Percentiles rank a stretch among this genome's conserved stretches.
Evolutionary conservation across 345 rosid genomes (phyloP).

Genomic region (Populus simonii): DNA sequence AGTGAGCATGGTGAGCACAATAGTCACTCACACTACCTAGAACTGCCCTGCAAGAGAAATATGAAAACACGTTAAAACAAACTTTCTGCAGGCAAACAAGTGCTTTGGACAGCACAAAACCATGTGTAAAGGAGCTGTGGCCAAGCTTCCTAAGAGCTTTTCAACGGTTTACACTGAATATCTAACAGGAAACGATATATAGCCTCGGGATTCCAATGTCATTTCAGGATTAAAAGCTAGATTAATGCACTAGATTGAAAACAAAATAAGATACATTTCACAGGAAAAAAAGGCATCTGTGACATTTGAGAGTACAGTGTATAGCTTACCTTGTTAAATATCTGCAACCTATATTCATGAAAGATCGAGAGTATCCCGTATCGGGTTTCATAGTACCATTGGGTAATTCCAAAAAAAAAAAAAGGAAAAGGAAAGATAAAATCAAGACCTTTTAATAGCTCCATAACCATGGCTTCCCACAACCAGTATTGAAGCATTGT

Average conservation of each 20-base stretch:
- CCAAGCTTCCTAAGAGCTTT: not conserved
- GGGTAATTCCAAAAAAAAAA: not conserved
- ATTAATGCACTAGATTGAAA: not conserved
- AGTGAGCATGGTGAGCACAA: constrained; percentile 95
- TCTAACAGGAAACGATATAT: not conserved
- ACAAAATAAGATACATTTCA: not conserved
- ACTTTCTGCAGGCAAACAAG: not conserved
- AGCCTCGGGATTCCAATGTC: no score
- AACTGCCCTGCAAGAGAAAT: constrained; percentile 63
- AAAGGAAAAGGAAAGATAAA: not conserved
- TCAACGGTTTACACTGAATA: not conserved
- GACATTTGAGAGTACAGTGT: no score
- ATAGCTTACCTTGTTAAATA: no score
- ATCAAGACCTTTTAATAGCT: constrained; percentile 72
- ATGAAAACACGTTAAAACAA: not conserved
- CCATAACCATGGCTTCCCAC: constrained; percentile 99
- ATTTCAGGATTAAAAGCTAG: not conserved
- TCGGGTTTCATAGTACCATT: no score
- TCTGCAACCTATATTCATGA: no score
- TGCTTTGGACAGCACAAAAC: not conserved
- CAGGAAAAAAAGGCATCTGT: no score
- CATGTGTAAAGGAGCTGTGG: not conserved
- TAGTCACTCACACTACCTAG: constrained; percentile 95
- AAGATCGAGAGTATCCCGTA: no score
- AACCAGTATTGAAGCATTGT: constrained; percentile 79